Conservation (phyloP, 371 early-diverging fungal genomes). For the Mucor velutinosus region DNA sequence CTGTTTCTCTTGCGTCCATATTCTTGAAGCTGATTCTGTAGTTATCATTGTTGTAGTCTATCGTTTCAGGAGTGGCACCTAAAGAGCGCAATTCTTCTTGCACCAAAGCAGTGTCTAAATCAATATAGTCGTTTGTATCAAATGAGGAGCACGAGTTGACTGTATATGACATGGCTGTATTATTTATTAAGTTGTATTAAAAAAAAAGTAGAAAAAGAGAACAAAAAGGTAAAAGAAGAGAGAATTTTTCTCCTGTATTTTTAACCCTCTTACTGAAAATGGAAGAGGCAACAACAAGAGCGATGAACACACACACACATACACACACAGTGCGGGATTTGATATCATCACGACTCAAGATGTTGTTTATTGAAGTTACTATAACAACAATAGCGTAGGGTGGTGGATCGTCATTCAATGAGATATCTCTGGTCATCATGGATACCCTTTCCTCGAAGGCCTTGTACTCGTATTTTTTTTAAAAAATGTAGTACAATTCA, state of each 20-base stretch:
- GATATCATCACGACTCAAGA: neutral
- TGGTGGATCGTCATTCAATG: neutral
- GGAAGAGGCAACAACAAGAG: neutral
- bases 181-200: neutral
- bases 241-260: neutral
- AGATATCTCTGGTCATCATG: neutral
- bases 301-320: neutral
- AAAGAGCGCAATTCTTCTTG: slow-evolving; percentile 10
- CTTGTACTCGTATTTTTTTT: neutral
- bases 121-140: slow-evolving; percentile 11
- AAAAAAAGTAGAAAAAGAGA: neutral
- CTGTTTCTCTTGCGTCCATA: slow-evolving; percentile 11
- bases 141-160: neutral
- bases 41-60: neutral
- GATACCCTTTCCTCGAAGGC: neutral
- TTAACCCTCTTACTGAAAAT: neutral
- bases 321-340: neutral
- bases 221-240: neutral
- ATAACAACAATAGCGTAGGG: neutral
- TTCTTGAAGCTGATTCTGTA: slow-evolving; percentile 16
- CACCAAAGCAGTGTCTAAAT: slow-evolving; percentile 13
- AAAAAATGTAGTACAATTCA: neutral
- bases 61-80: neutral
- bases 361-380: neutral
- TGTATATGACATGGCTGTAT: neutral